These are phyloP conservation scores for Leccinum aurantiacum DNA, from an alignment of 768 basidiomycete species.

Conservation along the genomic window DNA sequence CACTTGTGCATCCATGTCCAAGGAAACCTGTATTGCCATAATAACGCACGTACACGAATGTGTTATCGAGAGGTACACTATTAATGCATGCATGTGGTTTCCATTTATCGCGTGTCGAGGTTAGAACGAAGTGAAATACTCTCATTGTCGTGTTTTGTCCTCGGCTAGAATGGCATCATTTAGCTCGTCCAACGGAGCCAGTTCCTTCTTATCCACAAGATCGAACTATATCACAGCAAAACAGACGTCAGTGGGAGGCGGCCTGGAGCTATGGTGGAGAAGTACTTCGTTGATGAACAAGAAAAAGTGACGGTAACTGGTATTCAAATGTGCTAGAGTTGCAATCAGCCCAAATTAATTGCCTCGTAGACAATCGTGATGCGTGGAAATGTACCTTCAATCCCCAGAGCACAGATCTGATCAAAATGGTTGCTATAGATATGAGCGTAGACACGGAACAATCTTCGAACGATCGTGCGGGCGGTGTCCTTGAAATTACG, in stretches of 20 bases:
- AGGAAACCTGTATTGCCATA: constrained; percentile 12
- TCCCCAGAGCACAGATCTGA: constrained; percentile 95
- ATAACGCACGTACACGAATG: constrained; percentile 11
- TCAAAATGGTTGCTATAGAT: constrained; percentile 99
- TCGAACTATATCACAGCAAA: constrained; percentile 60
- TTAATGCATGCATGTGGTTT: constrained; percentile 1
- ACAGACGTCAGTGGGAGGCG: constrained; percentile 11
- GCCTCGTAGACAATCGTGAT: neutral
- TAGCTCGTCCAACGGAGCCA: constrained; percentile 91
- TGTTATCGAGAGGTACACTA: constrained; percentile 12
- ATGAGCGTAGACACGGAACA: constrained; percentile 98
- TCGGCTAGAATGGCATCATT: constrained; percentile 84
- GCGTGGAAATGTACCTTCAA: constrained; percentile 69
- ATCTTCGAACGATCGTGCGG: constrained; percentile 84
- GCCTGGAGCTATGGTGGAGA: neutral
- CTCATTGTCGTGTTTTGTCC: constrained; percentile 39
- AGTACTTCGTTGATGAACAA: constrained; percentile 92
- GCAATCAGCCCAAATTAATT: neutral
- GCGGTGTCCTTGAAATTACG: constrained; percentile 88
- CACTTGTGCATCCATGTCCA: constrained; percentile 1
- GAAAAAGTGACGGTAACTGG: constrained; percentile 97
- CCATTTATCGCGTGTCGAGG: neutral
- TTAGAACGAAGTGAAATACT: neutral
- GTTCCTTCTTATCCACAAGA: constrained; percentile 93
- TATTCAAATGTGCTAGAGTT: constrained; percentile 88